Evolutionary conservation across 2,329 filamentous ascomycete species (phyloP), one percentile per base, ranked within the genome.

Genomic region (Chrysosporium keratinophilum): DNA sequence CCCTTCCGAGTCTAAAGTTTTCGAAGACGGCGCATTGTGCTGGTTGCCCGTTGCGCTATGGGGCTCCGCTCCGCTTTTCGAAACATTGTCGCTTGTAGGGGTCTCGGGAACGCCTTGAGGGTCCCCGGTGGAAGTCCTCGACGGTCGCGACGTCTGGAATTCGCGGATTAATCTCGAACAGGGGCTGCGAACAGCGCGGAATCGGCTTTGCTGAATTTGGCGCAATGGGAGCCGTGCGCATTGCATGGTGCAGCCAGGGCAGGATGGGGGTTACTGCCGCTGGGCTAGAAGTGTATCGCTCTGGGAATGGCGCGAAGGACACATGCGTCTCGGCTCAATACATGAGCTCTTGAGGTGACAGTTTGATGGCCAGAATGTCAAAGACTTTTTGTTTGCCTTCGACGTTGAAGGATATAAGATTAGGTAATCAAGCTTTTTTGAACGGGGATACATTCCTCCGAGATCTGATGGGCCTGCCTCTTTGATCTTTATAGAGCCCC

Each of bases 161-260:
- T 42, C 44, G 28, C 53, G 48, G 39, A 34, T 23, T 5, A 34
- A 39, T 56, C 58, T 45, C 59, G 49, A 42, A 61, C 44, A 42
- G 58, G 57, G 45, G 60, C 62, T 54, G 28, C 14, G 31, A 11
- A 34, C 19, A 35, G 19, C 31, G 19, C 20, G 35, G 10, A 52
- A 35, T 34, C 39, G 39, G 35, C 20, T 33, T 46, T 45, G 41
- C 66, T 52, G 55, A 56, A 54, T 33, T 50, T 44, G 56, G 49
- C 54, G 47, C 58, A 59, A 63, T 58, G 64, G 64, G 54, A 67
- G 62, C 57, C 68, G 64, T 61, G 66, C 61, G 59, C 59, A 64
- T 60, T 65, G 68, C 65, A 72, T 71, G 67, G 65, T 54, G 54
- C 58, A 57, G 46, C 42, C 56, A 59, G 58, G 52, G 58, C 58